These are phyloP conservation scores for Phytophthora pluvialis DNA, from an alignment of 352 stramenopile species.

Conservation along the genomic window DNA sequence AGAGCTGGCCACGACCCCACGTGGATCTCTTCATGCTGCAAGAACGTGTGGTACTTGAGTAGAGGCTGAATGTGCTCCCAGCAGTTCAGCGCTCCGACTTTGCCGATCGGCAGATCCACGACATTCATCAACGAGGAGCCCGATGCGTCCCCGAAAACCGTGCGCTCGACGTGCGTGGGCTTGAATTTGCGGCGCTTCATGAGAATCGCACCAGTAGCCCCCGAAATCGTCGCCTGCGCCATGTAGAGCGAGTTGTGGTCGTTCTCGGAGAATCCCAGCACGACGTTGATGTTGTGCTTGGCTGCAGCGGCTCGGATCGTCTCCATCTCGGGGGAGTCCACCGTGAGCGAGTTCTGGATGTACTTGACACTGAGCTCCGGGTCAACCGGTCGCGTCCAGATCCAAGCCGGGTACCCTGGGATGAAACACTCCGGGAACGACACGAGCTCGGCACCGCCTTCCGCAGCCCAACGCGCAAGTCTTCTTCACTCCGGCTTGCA, in stretches of 20 bases:
- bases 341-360: no score
- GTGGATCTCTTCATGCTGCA: no score
- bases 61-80: no score
- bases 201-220: constrained; percentile 19
- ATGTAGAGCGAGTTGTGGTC: constrained; percentile 41
- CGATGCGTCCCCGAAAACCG: constrained; percentile 5
- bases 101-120: constrained; percentile 29
- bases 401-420: no score
- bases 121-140: constrained; percentile 35
- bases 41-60: no score
- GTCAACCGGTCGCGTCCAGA: no score
- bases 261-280: constrained; percentile 34
- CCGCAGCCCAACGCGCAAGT: no score
- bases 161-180: constrained; percentile 32
- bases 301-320: constrained; percentile 27
- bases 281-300: constrained; percentile 21
- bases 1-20: no score
- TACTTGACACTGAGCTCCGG: no score
- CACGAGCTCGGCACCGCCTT: no score
- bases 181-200: constrained; percentile 1
- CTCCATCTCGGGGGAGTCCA: constrained; percentile 33
- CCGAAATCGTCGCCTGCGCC: constrained; percentile 27
- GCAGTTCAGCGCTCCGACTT: background rate
- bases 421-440: no score
- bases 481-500: no score